Evolutionary conservation across 1,284 basidiomycete species (phyloP).

Genomic region (Trichosporon sp.): DNA sequence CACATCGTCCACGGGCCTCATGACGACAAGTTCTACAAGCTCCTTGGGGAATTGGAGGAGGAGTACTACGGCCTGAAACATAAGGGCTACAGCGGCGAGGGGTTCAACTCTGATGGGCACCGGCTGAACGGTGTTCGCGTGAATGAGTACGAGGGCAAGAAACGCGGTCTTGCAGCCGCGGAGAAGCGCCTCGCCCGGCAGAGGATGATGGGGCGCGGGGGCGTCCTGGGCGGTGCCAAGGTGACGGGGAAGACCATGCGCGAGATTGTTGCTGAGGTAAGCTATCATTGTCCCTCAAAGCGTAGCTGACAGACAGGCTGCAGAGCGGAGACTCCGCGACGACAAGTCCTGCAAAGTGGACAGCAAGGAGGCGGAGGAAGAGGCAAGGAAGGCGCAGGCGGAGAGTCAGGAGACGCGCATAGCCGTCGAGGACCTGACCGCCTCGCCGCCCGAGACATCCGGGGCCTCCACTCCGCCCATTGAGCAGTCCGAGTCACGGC

Average conservation of each 20-base stretch:
- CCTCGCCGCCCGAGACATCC: conserved; percentile 29
- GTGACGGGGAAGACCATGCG: conserved; percentile 57
- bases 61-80: conserved; percentile 71
- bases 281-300: conserved; percentile 30
- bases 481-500: neutral
- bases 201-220: conserved; percentile 56
- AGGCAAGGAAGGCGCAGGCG: conserved; percentile 64
- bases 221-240: conserved; percentile 46
- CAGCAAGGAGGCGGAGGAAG: conserved; percentile 57
- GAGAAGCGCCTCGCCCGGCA: conserved; percentile 61
- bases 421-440: conserved; percentile 44
- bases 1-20: conserved; percentile 85
- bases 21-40: conserved; percentile 71
- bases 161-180: conserved; percentile 67
- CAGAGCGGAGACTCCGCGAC: conserved; percentile 67
- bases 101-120: conserved; percentile 69
- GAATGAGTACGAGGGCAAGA: conserved; percentile 60
- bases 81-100: conserved; percentile 72
- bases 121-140: conserved; percentile 64
- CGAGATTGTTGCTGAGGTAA: conserved; percentile 70
- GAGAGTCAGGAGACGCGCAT: conserved; percentile 62
- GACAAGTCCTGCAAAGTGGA: conserved; percentile 61
- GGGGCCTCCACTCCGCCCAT: conserved; percentile 10
- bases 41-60: conserved; percentile 68
- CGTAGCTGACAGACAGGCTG: conserved; percentile 58